A percentile compares a stretch with the other conserved stretches of the same genome.
phyloP scores from a whole-genome alignment of 2,329 filamentous ascomycete genomes.

The Aspergillus hortae region DNA sequence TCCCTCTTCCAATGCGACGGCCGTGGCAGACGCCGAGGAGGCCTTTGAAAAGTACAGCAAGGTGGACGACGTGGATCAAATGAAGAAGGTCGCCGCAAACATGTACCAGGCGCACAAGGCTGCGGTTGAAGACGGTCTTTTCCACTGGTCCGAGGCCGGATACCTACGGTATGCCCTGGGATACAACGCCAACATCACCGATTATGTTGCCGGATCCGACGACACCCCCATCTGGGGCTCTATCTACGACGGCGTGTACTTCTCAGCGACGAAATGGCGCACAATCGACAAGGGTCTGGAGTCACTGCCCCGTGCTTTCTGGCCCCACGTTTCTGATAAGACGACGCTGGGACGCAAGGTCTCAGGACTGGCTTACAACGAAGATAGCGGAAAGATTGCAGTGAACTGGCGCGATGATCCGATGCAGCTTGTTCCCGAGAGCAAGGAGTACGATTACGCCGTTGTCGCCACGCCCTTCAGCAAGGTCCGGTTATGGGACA shows the following conservation, averaged over 20 bases:
- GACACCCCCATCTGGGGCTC: constrained; percentile 48
- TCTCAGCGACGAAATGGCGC: constrained; percentile 56
- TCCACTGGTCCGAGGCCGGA: constrained; percentile 63
- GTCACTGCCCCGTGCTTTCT: constrained; percentile 60
- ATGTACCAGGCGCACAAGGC: constrained; percentile 52
- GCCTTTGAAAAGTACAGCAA: constrained; percentile 36
- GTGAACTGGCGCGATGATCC: constrained; percentile 52
- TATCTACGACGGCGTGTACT: constrained; percentile 58
- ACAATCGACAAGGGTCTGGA: constrained; percentile 63
- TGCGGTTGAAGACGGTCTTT: constrained; percentile 53
- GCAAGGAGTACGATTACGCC: constrained; percentile 61
- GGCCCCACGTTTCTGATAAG: constrained; percentile 56
- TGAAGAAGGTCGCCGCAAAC: constrained; percentile 29
- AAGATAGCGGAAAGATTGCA: constrained; percentile 51
- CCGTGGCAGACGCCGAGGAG: constrained; percentile 35
- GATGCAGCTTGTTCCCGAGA: constrained; percentile 42
- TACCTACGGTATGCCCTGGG: constrained; percentile 60
- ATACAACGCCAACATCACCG: constrained; percentile 52
- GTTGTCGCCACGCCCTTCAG: constrained; percentile 64
- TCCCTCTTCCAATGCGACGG: constrained; percentile 32
- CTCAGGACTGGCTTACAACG: constrained; percentile 54
- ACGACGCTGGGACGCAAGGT: constrained; percentile 57
- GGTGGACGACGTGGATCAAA: constrained; percentile 18
- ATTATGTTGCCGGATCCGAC: constrained; percentile 46
- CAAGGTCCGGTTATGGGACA: constrained; percentile 59